Base-by-base conservation (phyloP, 73 alveolate genomes). In the Tetrahymena elliotti region DNA sequence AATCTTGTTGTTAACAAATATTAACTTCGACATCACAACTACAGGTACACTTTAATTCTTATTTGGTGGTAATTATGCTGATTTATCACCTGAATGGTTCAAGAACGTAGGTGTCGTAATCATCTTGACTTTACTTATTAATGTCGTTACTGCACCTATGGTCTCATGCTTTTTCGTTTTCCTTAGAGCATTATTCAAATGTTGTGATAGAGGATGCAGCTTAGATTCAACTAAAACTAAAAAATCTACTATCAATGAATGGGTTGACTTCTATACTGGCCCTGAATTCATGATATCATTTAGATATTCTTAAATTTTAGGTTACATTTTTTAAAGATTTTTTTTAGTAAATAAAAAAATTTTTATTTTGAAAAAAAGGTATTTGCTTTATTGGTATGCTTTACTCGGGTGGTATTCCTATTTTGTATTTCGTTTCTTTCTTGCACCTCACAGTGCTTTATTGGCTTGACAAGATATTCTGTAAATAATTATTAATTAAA, bases 261-360 rank as follows among this genome's bases (percentile, higher is more conserved):
- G 95, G 52, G 96, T 97, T 41, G 97, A 97, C 36, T 24, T 97
- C 35, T 97, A 95, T 92, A 39, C 96, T 1, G 98, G 98, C 35
- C 98, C 98, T 12, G 98, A 95, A n/a, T 97, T 94, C 82, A 68
- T 95, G 94, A 97, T 97, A 93, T 97, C 96, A 39, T 97, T 92
- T 95, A 97, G 95, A 96, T 97, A 97, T 93, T 97, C 98, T 24
- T 94, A 93, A 27, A 93, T 95, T 38, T 84, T 68, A 68, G 88
- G 88, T 68, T n/a, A n/a, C n/a, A n/a, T n/a, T n/a, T n/a, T n/a
- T n/a, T n/a, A n/a, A n/a, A n/a, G n/a, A n/a, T n/a, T n/a, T n/a
- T n/a, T n/a, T n/a, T n/a, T 18, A 52, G 12, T 52, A 22, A 52
- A 52, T 52, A 27, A 47, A 47, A 18, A 47, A 47, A 47, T 13